These are phyloP conservation scores for Phytophthora sp. DNA, from an alignment of 352 stramenopile genomes.

Conservation along the genomic window DNA sequence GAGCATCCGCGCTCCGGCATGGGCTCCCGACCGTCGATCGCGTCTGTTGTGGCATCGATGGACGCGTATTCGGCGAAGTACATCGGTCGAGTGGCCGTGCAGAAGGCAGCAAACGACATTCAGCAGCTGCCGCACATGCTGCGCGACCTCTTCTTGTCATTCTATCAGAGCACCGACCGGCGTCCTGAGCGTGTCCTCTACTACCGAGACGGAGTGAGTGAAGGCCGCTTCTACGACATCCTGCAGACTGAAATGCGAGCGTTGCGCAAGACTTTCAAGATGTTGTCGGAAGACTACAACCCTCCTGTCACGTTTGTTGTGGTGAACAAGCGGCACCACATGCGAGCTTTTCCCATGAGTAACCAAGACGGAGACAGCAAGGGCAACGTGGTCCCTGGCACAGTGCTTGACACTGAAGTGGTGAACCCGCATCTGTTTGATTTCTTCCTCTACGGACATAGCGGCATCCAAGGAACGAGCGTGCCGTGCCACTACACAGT, in stretches of 20 bases:
- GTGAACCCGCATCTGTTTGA: slow-evolving; percentile 83
- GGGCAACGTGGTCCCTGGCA: slow-evolving; percentile 70
- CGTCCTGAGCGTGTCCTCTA: slow-evolving; percentile 83
- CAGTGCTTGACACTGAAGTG: slow-evolving; percentile 77
- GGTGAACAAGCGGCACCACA: slow-evolving; percentile 90
- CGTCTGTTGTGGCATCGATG: slow-evolving; percentile 77
- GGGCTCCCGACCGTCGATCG: slow-evolving; percentile 65
- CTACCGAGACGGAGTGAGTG: slow-evolving; percentile 86
- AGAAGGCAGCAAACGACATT: slow-evolving; percentile 56
- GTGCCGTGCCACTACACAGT: slow-evolving; percentile 86
- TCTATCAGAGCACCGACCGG: slow-evolving; percentile 64
- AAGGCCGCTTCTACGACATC: slow-evolving; percentile 83
- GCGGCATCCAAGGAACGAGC: slow-evolving; percentile 77
- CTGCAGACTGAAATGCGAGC: slow-evolving; percentile 79
- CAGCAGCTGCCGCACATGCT: slow-evolving; percentile 63
- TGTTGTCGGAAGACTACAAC: slow-evolving; percentile 62
- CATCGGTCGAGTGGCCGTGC: slow-evolving; percentile 55
- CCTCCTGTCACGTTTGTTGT: slow-evolving; percentile 86
- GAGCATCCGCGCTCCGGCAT: slow-evolving; percentile 67
- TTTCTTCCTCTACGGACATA: slow-evolving; percentile 88
- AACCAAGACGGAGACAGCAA: slow-evolving; percentile 50
- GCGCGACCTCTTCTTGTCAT: slow-evolving; percentile 73
- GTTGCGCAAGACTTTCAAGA: slow-evolving; percentile 61
- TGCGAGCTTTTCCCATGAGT: slow-evolving; percentile 60
- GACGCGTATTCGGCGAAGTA: slow-evolving; percentile 65